Base-by-base conservation (phyloP, 1,139 yeast species). In the Sugiyamaella novakii region DNA sequence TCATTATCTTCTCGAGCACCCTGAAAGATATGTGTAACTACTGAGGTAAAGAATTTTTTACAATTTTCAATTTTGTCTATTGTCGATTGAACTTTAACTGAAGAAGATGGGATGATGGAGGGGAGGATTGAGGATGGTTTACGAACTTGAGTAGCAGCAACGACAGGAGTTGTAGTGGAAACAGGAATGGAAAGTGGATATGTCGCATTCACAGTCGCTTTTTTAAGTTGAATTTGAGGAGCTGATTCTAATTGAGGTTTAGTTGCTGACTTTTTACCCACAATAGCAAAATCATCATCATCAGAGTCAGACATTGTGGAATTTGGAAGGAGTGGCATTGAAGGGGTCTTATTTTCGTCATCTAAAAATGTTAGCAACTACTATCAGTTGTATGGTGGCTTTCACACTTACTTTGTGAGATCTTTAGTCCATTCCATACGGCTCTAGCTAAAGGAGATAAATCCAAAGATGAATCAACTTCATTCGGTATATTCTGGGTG, bases 281-380 rank as follows among this genome's bases (percentile, higher is more conserved):
- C 43, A 5, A 39, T 28, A 4, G 35, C 43, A 28, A 39, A 28
- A 18, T 39, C 43, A 17, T 39, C 43, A 25, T 37, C 41, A 6
- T 37, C 41, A 25, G 41, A 37, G 11, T 25, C 31, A 24, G 41
- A 15, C n/a, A 15, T 11, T 4, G 18, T 3, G 30, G 30, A 4
- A 10, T 5, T 28, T 4, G 12, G 30, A 5, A 28, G n/a, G 5
- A 11, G n/a, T 28, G 30, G 30, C 12, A 14, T 5, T 4, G 30
- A 5, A 11, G 30, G 5, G 5, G 30, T 5, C n/a, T 28, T 28
- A 6, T 6, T 14, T 11, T 4, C 35, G 3, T 31, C 35, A 31
- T 31, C 35, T 28, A 28, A 5, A 10, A 5, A 5, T 28, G 35
- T 31, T 34, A 12, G 17, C 8, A 36, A 24, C 28, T 11, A 11